Evolutionary conservation across 208 protist genomes (phyloP).

Genomic region (Crithidia acanthocephali): DNA sequence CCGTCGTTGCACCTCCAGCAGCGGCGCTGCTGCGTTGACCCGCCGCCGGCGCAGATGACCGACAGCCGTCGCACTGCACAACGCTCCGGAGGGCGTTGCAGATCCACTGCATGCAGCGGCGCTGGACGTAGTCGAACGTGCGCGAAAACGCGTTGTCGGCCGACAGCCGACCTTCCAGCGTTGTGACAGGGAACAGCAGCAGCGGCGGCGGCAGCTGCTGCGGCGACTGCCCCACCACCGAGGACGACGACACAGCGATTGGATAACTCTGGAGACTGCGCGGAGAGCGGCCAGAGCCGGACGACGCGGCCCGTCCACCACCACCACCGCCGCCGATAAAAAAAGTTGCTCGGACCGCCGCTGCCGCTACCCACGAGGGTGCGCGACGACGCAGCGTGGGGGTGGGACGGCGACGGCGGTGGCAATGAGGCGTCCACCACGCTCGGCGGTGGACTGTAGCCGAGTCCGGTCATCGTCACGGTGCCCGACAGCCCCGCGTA

Average conservation of each 20-base stretch:
- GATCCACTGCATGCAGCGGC: conserved; percentile 20
- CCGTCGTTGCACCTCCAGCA: too few relatives aligned
- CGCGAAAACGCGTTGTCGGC: conserved; percentile 34
- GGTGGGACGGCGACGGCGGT: neutral
- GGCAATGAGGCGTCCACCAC: neutral
- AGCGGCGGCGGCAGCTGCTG: neutral
- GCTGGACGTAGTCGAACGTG: conserved; percentile 31
- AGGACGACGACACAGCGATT: too few relatives aligned
- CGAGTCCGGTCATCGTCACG: neutral
- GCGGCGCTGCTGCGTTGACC: too few relatives aligned
- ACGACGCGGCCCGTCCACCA: neutral
- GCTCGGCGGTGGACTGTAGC: neutral
- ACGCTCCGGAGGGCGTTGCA: neutral
- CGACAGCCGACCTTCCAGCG: conserved; percentile 27
- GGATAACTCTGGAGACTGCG: neutral
- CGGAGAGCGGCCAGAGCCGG: neutral
- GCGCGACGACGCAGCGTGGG: neutral
- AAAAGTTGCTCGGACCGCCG: too few relatives aligned
- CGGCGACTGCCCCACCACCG: too few relatives aligned
- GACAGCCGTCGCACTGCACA: too few relatives aligned
- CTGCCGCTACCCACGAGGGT: too few relatives aligned
- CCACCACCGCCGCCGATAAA: too few relatives aligned
- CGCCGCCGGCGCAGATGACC: too few relatives aligned
- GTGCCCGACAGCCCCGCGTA: too few relatives aligned
- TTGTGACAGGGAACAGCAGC: neutral